Evolutionary conservation across 2,329 filamentous ascomycete species (phyloP), one percentile per base, ranked within the genome.

Genomic region (Pseudophaeomoniella oleicola): DNA sequence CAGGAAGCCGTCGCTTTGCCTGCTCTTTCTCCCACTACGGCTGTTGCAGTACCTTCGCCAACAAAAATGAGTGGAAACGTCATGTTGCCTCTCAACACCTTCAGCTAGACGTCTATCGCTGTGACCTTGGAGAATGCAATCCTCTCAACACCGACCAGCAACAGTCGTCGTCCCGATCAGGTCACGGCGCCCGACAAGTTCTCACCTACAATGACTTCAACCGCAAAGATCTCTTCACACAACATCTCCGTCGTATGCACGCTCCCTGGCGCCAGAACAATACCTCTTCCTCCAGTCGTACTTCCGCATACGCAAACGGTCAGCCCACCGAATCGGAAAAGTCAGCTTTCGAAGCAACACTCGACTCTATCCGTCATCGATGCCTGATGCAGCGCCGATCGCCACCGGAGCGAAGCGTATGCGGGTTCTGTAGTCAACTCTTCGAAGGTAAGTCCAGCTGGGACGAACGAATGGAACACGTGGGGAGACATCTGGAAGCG

Each of bases 41-140:
- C 19, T 96, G 88, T 59, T 45, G 43, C 1, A 72, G 75, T 2
- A 75, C 69, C 0, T 94, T 94, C 50, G 69, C 71, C 3, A 78
- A 71, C 46, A 94, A 93, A 61, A 94, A 94, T 53, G 87, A 94
- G 55, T 94, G 88, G 88, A 94, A 94, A 57, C 75, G 88, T 0
- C 88, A 96, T 52, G 75, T 88, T 48, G 63, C 67, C 19, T 81
- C 80, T 0, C 81, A 93, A 51, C 88, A 96, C 51, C 64, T 94
- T 15, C 72, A 78, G 37, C 64, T 83, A 3, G 63, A 71, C 32
- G 81, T 77, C 58, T 94, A 78, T 73, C 66, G 79, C 39, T 96
- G 87, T 60, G 70, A 77, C 44, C 63, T 80, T 19, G 79, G 73
- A 42, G 50, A 56, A 5, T 79, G 75, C 52, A 53, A 54, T 40